Evolutionary conservation across 495 filamentous ascomycete genomes (phyloP).

Genomic region (Cercophora scortea): DNA sequence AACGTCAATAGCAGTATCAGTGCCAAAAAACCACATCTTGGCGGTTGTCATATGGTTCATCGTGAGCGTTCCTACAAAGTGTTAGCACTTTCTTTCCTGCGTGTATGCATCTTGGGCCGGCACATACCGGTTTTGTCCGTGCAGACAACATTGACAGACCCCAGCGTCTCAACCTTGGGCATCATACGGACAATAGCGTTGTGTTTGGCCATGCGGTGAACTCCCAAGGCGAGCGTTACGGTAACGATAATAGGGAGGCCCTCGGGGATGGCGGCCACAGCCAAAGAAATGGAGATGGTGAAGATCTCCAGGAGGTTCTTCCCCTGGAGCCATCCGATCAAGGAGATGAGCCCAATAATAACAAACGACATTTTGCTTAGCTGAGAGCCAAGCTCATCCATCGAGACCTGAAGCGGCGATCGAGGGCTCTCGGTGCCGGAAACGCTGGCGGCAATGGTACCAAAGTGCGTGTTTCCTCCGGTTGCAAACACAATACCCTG

Average conservation of each 20-base stretch:
- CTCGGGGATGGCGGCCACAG: slow-evolving; percentile 95
- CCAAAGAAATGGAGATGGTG: slow-evolving; percentile 92
- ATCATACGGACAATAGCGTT: slow-evolving; percentile 92
- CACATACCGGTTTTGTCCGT: slow-evolving; percentile 83
- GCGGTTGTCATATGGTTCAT: slow-evolving; percentile 98
- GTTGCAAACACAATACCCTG: slow-evolving; percentile 94
- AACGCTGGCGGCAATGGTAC: slow-evolving; percentile 86
- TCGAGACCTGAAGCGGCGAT: slow-evolving; percentile 89
- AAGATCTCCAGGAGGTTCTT: slow-evolving; percentile 91
- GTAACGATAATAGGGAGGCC: slow-evolving; percentile 97
- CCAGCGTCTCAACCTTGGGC: slow-evolving; percentile 95
- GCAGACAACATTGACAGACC: slow-evolving; percentile 96
- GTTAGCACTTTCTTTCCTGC: background rate
- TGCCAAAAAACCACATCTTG: slow-evolving; percentile 89
- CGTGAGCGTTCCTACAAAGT: slow-evolving; percentile 66
- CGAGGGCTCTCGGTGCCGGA: slow-evolving; percentile 90
- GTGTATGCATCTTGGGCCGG: background rate
- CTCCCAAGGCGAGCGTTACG: slow-evolving; percentile 88
- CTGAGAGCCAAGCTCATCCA: slow-evolving; percentile 92
- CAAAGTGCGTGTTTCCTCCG: slow-evolving; percentile 87
- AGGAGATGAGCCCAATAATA: slow-evolving; percentile 85
- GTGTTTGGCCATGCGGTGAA: slow-evolving; percentile 87
- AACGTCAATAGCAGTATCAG: slow-evolving; percentile 61
- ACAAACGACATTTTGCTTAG: slow-evolving; percentile 93
- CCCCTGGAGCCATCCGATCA: slow-evolving; percentile 83